phyloP scores from a whole-genome alignment of 148 eudicot genomes.

The Amaranthus palmeri region DNA sequence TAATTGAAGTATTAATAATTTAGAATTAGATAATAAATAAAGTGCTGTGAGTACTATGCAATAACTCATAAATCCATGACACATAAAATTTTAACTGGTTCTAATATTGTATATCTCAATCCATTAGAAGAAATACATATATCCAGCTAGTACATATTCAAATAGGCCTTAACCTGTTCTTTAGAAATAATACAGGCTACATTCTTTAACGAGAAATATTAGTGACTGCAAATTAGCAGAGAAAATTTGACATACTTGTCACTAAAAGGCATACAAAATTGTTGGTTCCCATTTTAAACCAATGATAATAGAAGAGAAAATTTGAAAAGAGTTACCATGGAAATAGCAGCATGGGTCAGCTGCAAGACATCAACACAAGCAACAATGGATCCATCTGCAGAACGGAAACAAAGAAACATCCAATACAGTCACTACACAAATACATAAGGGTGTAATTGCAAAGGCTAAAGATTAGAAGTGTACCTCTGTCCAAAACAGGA shows the following conservation, averaged over 20 bases:
- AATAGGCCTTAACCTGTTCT: no score
- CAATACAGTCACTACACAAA: background rate
- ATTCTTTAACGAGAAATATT: background rate
- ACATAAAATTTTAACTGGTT: background rate
- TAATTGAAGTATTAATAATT: background rate
- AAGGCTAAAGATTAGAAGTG: slow-evolving; percentile 13
- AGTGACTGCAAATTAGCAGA: no score
- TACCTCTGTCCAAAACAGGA: slow-evolving; percentile 87
- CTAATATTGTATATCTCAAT: background rate
- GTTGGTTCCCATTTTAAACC: background rate
- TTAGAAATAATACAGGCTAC: background rate
- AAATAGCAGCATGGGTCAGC: slow-evolving; percentile 89
- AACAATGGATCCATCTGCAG: slow-evolving; percentile 65
- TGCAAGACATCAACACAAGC: slow-evolving; percentile 92
- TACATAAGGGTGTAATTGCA: background rate
- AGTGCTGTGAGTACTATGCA: background rate
- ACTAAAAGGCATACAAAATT: background rate
- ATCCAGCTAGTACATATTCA: background rate
- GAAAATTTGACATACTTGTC: background rate
- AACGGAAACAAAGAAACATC: slow-evolving; percentile 19
- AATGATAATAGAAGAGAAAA: background rate
- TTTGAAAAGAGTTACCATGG: slow-evolving; percentile 49
- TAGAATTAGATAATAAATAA: background rate
- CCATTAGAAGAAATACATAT: background rate
- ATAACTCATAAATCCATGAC: background rate